Evolutionary conservation across 306 rosid genomes (phyloP).

Genomic region (Dryas drummondii): DNA sequence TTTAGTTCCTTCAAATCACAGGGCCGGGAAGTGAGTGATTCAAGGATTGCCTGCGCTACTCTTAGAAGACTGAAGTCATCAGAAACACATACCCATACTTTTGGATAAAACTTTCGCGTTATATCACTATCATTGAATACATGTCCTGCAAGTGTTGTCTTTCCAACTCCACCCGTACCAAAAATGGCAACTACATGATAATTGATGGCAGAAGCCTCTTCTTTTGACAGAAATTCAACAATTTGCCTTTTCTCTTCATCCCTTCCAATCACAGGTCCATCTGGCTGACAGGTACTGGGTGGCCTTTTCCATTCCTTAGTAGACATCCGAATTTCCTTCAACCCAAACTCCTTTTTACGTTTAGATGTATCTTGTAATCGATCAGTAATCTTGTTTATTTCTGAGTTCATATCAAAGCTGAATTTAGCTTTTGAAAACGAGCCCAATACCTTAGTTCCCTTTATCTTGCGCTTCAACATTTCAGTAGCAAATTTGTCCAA

Average conservation of each 20-base stretch:
- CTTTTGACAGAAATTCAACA: not conserved
- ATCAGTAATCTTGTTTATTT: not conserved
- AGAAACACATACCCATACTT: constrained; percentile 8
- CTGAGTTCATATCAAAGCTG: not conserved
- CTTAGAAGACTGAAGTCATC: not conserved
- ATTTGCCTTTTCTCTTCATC: constrained; percentile 7
- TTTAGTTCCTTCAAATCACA: not conserved
- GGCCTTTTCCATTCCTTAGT: not conserved
- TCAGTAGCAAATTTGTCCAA: not conserved
- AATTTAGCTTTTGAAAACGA: not conserved
- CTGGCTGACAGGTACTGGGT: not conserved
- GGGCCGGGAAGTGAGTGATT: not conserved
- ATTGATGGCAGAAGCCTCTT: not conserved
- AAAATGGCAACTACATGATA: not conserved
- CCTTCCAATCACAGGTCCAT: constrained; percentile 22
- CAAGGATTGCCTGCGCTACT: not conserved
- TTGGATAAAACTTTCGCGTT: not conserved
- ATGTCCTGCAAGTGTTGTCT: constrained; percentile 13
- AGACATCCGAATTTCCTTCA: not conserved
- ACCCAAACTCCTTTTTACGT: not conserved
- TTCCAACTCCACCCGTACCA: not conserved
- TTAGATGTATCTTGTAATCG: not conserved
- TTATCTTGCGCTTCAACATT: not conserved
- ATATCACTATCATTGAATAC: not conserved
- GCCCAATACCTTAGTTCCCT: not conserved